phyloP scores from a whole-genome alignment of 169 alveolate genomes.

The Plasmodium gallinaceum region DNA sequence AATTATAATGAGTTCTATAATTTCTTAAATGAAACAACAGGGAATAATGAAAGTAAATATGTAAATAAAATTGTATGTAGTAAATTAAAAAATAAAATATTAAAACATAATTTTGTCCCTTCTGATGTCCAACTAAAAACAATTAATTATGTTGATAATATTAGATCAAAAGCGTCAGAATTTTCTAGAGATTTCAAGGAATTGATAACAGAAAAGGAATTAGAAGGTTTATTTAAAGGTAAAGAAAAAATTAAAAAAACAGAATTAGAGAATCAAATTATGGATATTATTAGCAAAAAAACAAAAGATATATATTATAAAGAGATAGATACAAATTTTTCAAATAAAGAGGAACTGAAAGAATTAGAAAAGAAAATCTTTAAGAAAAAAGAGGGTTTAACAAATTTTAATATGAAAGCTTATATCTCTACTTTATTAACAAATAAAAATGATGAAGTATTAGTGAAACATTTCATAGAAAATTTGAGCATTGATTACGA shows the following conservation, averaged over 20 bases:
- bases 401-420: conserved; percentile 65
- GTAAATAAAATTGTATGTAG: conserved; percentile 59
- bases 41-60: conserved; percentile 40
- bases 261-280: conserved; percentile 39
- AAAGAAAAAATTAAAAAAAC: conserved; percentile 59
- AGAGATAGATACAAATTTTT: neutral
- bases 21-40: conserved; percentile 41
- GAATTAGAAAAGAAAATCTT: conserved; percentile 1
- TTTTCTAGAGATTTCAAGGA: conserved; percentile 61
- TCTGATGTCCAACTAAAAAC: conserved; percentile 62
- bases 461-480: conserved; percentile 39
- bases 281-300: conserved; percentile 18
- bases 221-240: conserved; percentile 32
- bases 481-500: conserved; percentile 51
- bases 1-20: conserved; percentile 24
- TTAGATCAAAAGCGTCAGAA: conserved; percentile 59
- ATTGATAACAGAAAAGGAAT: conserved; percentile 49
- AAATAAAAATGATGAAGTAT: conserved; percentile 46
- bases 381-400: conserved; percentile 35
- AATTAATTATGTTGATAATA: conserved; percentile 51
- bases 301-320: neutral
- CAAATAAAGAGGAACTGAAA: conserved; percentile 2
- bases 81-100: conserved; percentile 57
- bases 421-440: conserved; percentile 61
- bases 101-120: conserved; percentile 53